Base-by-base conservation (phyloP, 129 eudicot genomes). In the Kitagawia praeruptora region DNA sequence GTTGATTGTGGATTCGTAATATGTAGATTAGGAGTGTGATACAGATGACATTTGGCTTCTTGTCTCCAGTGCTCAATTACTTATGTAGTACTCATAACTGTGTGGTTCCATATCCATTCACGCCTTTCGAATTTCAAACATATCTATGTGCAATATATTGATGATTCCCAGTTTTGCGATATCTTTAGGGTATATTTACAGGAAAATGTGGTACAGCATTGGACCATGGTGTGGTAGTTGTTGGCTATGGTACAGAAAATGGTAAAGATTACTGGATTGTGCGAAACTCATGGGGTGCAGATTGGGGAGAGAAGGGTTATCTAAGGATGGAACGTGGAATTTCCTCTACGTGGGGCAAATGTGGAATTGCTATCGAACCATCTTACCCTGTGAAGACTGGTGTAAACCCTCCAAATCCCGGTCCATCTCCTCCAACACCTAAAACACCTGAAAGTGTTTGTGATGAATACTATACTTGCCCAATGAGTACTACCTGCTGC, bases 401-500 rank as follows among this genome's bases (percentile, higher is more conserved):
- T 31, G 56, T 21, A 19, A 87, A 87, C 53, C 88, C 91, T 4
- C 87, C 89, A 4, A 74, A 74, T 5, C 77, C 77, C 14, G 77
- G 77, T 44, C 86, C 87, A 25, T 86, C 88, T 21, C 81, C 89
- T 77, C 97, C 97, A 10, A 81, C 95, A 27, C 96, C 97, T 0
- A 83, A 77, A 15, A 48, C 87, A 8, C 90, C 93, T 0, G 53
- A 78, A 28, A 73, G 47, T 39, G 91, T 85, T 18, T 92, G 96
- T 54, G 92, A 90, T 51, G 56, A 74, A 18, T 80, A 84, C 84
- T 87, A 48, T 76, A 82, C 80, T 70, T 92, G 97, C 77, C 90
- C 96, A 0, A 86, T 69, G 46, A 83, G 91, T 74, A 90, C 79
- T 74, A 92, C 97, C 39, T 92, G 97, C 48, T 92, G 97, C 70